Conservation (phyloP, 1,284 basidiomycete species). For the Sanghuangporus weigelae region DNA sequence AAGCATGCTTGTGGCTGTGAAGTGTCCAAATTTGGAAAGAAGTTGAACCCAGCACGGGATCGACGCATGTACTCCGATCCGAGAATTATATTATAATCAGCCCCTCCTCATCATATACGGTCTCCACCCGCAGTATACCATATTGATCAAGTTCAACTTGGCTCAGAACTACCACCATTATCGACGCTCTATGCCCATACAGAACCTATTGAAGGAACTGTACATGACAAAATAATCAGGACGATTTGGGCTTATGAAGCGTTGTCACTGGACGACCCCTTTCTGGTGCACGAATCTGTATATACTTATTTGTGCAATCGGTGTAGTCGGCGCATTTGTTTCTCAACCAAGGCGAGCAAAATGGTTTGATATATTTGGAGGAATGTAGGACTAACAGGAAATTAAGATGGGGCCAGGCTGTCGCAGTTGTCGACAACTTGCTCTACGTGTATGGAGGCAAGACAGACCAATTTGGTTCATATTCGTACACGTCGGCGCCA, state of each 20-base stretch:
- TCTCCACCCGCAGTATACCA: not conserved
- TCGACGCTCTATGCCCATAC: not conserved
- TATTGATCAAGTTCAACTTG: not conserved
- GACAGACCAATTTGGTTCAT: conserved; percentile 61
- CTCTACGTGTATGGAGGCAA: conserved; percentile 78
- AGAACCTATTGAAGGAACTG: not conserved
- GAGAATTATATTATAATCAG: not conserved
- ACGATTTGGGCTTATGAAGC: not conserved
- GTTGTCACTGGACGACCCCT: not conserved
- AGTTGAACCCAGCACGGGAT: not conserved
- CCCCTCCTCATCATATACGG: not conserved
- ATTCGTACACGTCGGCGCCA: conserved; percentile 70
- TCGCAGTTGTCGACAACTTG: conserved; percentile 51
- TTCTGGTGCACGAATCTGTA: not conserved
- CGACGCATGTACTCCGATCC: not conserved
- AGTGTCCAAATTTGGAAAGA: not conserved
- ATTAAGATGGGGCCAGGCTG: conserved; percentile 78
- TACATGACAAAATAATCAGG: not conserved
- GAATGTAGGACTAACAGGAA: not conserved
- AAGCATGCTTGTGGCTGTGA: not conserved
- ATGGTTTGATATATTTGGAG: not conserved
- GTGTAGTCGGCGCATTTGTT: not conserved
- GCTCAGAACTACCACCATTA: not conserved
- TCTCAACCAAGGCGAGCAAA: conserved; percentile 11
- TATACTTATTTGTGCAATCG: not conserved